Conservation (phyloP, 108 stramenopile species). For the Asterionellopsis glacialis region DNA sequence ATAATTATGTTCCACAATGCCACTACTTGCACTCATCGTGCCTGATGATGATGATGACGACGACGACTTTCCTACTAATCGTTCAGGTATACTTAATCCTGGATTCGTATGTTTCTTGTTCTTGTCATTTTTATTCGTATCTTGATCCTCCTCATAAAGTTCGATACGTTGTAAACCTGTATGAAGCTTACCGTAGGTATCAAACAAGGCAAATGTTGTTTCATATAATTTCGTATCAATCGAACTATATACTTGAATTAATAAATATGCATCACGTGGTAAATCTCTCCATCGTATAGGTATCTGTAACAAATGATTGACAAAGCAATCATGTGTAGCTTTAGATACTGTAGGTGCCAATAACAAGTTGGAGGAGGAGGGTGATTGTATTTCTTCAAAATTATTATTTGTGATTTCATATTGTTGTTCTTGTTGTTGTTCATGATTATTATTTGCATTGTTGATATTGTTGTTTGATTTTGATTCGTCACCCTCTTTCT, state of each 20-base stretch:
- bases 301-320: constrained; percentile 36
- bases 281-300: constrained; percentile 81
- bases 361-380: background rate
- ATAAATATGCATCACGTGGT: constrained; percentile 63
- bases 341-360: constrained; percentile 11
- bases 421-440: constrained; percentile 3
- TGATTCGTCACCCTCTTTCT: no score
- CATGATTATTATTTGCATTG: no score
- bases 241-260: constrained; percentile 41
- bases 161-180: constrained; percentile 27
- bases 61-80: no score
- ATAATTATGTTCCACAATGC: background rate
- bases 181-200: constrained; percentile 32
- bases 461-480: no score
- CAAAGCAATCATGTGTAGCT: constrained; percentile 25
- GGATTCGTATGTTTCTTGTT: no score
- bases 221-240: constrained; percentile 26
- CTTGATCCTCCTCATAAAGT: background rate
- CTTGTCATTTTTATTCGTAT: no score
- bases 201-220: constrained; percentile 34
- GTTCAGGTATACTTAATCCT: no score
- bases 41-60: no score
- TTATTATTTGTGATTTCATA: background rate
- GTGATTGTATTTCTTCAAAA: constrained; percentile 2
- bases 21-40: no score